Percentiles rank a stretch among this genome's conserved stretches.
Conservation (phyloP, 768 basidiomycete genomes). For the Leccinum ochraceum region DNA sequence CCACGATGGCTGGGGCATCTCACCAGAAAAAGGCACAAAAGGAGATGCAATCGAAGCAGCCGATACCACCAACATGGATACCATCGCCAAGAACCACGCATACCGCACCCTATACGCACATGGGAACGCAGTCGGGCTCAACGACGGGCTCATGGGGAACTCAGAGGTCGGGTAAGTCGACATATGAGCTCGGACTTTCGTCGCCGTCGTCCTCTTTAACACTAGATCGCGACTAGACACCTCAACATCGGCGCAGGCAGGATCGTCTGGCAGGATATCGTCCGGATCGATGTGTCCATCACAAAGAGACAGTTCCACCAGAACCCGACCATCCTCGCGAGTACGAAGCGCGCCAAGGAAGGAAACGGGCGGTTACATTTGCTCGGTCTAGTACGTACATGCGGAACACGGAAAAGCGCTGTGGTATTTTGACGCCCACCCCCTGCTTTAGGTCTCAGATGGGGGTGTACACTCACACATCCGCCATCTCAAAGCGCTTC, state of each 20-base stretch:
- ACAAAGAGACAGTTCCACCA: conserved; percentile 87
- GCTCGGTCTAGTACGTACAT: conserved; percentile 70
- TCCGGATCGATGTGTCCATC: conserved; percentile 90
- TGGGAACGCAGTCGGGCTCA: conserved; percentile 89
- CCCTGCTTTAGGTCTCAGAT: conserved; percentile 76
- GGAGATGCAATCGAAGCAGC: conserved; percentile 90
- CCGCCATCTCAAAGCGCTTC: conserved; percentile 83
- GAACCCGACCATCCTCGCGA: conserved; percentile 67
- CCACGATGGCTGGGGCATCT: conserved; percentile 96
- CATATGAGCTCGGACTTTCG: not conserved
- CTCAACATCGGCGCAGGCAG: conserved; percentile 95
- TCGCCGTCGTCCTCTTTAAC: not conserved
- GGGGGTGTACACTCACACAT: conserved; percentile 98
- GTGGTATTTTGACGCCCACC: conserved; percentile 3
- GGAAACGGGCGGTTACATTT: conserved; percentile 84
- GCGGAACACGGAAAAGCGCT: not conserved
- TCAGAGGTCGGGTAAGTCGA: conserved; percentile 88
- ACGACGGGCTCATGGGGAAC: conserved; percentile 96
- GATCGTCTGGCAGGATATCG: conserved; percentile 97
- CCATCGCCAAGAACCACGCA: conserved; percentile 73
- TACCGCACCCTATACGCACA: conserved; percentile 78
- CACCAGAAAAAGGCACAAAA: conserved; percentile 63
- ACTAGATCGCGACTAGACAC: conserved; percentile 53
- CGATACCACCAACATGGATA: conserved; percentile 87
- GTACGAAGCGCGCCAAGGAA: conserved; percentile 76